These are phyloP conservation scores for Talaromyces rugulosus DNA, from an alignment of 2,329 filamentous ascomycete species.

Conservation along the genomic window DNA sequence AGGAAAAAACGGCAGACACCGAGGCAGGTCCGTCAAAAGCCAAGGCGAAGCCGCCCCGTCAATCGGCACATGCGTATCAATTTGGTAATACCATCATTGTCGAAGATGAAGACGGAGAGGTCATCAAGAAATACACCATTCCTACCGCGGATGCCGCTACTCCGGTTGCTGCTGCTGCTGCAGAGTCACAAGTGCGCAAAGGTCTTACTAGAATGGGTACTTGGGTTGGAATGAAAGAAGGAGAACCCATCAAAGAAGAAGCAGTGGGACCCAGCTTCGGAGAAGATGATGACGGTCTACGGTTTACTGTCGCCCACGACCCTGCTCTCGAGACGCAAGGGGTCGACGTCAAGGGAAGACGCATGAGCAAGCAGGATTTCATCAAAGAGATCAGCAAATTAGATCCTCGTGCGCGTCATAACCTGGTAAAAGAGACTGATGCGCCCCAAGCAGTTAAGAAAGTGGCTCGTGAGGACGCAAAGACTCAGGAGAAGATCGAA, in stretches of 20 bases:
- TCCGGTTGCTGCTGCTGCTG: constrained; percentile 20
- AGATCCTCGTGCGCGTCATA: constrained; percentile 55
- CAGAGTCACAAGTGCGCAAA: constrained; percentile 43
- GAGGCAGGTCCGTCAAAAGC: constrained; percentile 19
- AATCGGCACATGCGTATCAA: constrained; percentile 62
- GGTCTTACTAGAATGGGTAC: constrained; percentile 58
- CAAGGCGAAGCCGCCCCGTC: constrained; percentile 35
- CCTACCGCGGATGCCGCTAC: constrained; percentile 39
- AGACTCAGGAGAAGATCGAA: constrained; percentile 17
- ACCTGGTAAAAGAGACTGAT: constrained; percentile 39
- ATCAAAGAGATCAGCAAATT: constrained; percentile 58
- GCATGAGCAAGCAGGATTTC: constrained; percentile 63
- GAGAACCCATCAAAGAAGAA: constrained; percentile 25
- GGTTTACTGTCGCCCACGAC: constrained; percentile 56
- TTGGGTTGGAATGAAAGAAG: constrained; percentile 46
- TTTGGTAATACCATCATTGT: constrained; percentile 69
- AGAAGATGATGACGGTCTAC: constrained; percentile 49
- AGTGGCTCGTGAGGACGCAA: constrained; percentile 29
- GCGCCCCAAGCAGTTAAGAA: constrained; percentile 37
- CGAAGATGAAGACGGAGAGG: constrained; percentile 64
- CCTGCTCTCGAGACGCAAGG: constrained; percentile 32
- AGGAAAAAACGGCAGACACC: constrained; percentile 20
- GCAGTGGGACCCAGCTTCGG: constrained; percentile 11
- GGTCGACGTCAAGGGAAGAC: constrained; percentile 46
- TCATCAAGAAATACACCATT: constrained; percentile 65